Base-by-base conservation (phyloP, 495 filamentous ascomycete species). In the Tuber indicum region DNA sequence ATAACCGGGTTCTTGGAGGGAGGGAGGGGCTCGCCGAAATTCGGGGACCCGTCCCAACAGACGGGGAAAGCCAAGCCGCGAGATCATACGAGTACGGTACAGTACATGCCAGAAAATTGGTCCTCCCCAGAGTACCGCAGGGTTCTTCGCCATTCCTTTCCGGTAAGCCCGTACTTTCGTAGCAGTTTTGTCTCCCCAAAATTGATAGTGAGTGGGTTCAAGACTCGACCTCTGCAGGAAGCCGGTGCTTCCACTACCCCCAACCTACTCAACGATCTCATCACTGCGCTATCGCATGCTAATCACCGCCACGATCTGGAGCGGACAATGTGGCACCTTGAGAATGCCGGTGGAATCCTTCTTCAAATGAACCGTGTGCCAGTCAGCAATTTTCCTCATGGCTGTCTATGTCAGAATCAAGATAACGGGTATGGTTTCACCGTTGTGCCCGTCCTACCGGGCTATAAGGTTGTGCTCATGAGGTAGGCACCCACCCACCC, bases 311-410 rank as follows among this genome's bases (percentile, higher is more conserved):
- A 16, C 9, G n/a, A 36, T n/a, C 4, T 75, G 21, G 72, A 73
- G 6, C 14, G 62, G 3, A 58, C 77, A 46, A 44, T 80, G 26
- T 80, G 78, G 78, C 78, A 80, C 44, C 71, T 80, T 49, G 77
- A 80, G 6, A 73, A 80, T 70, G 77, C 77, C 44, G 77, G 78
- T 3, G 62, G 77, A 17, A 42, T 80, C 39, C 62, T 80, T 16
- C 23, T 80, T 66, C 62, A 42, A 2, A 69, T 66, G 26, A 74
- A 42, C 58, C 16, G 9, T 10, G n/a, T 62, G n/a, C n/a, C 58
- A 26, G n/a, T 32, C 39, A 41, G 46, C 9, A 70, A 44, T 44
- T 43, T 75, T 19, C 52, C 42, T 49, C n/a, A 10, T 4, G 23
- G 26, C 44, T 26, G 21, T 3, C 41, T 47, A 70, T 21, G 46